A percentile compares a stretch with the other conserved stretches of the same genome.
phyloP scores from a whole-genome alignment of 306 rosid genomes.

The Aeschynomene evenia region DNA sequence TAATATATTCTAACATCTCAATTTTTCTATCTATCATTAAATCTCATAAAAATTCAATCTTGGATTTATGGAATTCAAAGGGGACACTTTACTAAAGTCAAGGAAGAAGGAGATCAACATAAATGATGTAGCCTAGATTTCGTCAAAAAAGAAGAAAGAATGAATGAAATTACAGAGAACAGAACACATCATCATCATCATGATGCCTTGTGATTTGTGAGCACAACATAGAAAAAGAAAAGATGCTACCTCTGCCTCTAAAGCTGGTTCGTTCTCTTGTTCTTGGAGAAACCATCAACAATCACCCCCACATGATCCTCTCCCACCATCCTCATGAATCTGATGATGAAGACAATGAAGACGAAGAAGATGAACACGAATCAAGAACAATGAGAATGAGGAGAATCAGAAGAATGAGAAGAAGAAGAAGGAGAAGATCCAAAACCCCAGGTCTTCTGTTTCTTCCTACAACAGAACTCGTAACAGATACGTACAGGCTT shows the following conservation, averaged over 20 bases:
- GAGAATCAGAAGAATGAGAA: conserved; percentile 8
- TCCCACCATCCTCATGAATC: neutral
- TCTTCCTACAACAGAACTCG: conserved; percentile 58
- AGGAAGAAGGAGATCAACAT: neutral
- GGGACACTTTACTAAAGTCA: neutral
- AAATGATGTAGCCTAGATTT: neutral
- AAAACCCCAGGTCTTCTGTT: conserved; percentile 48
- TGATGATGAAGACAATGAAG: neutral
- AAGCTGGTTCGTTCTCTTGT: conserved; percentile 69
- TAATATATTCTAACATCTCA: too few species aligned
- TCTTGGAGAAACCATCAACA: conserved; percentile 53
- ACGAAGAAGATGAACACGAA: neutral
- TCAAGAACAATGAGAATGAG: conserved; percentile 19
- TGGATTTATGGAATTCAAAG: neutral
- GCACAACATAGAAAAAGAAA: neutral
- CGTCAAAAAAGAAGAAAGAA: conserved; percentile 21
- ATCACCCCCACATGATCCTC: conserved; percentile 34
- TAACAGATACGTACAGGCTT: conserved; percentile 50
- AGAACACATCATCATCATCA: too few species aligned
- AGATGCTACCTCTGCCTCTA: conserved; percentile 69
- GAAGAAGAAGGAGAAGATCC: conserved; percentile 24
- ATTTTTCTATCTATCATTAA: too few species aligned
- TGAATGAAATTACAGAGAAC: too few species aligned
- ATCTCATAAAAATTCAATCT: too few species aligned
- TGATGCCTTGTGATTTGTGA: conserved; percentile 13